Percentiles rank a stretch among this genome's conserved stretches.
phyloP scores from a whole-genome alignment of 257 asterid species.

The Coffea canephora region DNA sequence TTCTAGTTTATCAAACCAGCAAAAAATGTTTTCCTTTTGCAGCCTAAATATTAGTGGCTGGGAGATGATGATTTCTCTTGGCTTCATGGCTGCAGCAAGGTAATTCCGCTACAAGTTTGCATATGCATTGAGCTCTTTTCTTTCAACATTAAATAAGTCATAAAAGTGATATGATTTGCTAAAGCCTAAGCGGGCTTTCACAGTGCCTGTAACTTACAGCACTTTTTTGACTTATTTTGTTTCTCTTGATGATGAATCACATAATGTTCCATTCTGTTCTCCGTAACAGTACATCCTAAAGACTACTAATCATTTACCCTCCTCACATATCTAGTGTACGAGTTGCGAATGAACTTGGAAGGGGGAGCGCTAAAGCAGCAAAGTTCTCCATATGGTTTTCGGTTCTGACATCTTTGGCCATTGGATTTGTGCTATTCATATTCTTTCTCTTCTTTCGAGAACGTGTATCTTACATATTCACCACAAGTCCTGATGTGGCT shows the following conservation, averaged over 20 bases:
- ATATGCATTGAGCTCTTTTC: background rate
- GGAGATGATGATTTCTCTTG: constrained; percentile 77
- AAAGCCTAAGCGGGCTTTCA: background rate
- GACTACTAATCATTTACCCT: too few relatives aligned
- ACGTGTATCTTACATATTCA: constrained; percentile 58
- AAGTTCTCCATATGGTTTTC: constrained; percentile 45
- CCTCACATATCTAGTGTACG: constrained; percentile 43
- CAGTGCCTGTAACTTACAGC: background rate
- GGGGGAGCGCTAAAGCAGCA: constrained; percentile 59
- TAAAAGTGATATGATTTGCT: background rate
- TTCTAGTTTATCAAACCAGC: background rate
- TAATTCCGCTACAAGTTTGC: constrained; percentile 11
- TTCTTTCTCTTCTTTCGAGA: constrained; percentile 55
- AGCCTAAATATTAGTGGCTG: constrained; percentile 72
- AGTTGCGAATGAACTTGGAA: constrained; percentile 71
- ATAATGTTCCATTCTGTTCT: too few relatives aligned
- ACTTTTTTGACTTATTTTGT: background rate
- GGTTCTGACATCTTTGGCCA: constrained; percentile 42
- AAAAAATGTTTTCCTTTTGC: constrained; percentile 12
- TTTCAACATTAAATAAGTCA: background rate
- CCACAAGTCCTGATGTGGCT: constrained; percentile 40
- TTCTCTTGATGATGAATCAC: too few relatives aligned
- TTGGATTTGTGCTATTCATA: constrained; percentile 42
- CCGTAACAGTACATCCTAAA: too few relatives aligned
- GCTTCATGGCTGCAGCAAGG: constrained; percentile 75